Conservation (phyloP, 1,139 yeast genomes). For the Yamadazyma trypodendri region DNA sequence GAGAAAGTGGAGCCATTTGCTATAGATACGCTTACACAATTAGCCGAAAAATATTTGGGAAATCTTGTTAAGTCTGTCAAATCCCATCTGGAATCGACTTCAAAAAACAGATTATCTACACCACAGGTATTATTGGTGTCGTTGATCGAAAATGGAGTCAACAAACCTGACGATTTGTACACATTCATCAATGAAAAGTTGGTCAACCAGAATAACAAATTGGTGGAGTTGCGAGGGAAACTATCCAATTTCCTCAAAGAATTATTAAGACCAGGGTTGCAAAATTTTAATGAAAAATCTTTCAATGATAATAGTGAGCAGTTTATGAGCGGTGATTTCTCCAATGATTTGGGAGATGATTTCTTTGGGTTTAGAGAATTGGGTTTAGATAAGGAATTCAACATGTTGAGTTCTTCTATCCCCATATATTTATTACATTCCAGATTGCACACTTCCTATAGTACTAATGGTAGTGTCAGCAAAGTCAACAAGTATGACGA, state of each 20-base stretch:
- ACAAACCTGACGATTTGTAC: conserved; percentile 73
- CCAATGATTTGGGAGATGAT: conserved; percentile 90
- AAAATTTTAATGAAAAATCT: conserved; percentile 68
- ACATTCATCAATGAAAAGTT: conserved; percentile 74
- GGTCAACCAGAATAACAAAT: conserved; percentile 64
- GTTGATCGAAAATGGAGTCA: conserved; percentile 80
- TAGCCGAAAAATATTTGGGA: conserved; percentile 77
- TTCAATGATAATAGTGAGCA: conserved; percentile 92
- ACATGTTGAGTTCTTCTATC: conserved; percentile 79
- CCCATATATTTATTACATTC: conserved; percentile 89
- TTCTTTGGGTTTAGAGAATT: conserved; percentile 95
- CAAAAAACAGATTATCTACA: conserved; percentile 44
- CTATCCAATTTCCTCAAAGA: conserved; percentile 77
- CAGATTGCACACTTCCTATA: conserved; percentile 57
- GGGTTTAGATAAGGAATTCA: conserved; percentile 91
- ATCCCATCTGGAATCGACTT: conserved; percentile 64
- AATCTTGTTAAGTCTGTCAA: conserved; percentile 74
- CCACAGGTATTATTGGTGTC: conserved; percentile 59
- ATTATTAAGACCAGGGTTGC: conserved; percentile 79
- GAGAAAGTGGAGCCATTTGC: conserved; percentile 82
- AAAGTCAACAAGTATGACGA: conserved; percentile 62
- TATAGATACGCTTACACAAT: conserved; percentile 73
- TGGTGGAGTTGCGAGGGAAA: conserved; percentile 66
- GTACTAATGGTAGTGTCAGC: conserved; percentile 38
- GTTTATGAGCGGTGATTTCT: conserved; percentile 90